Base-by-base conservation (phyloP, 129 eudicot genomes). In the Glebionis coronaria region DNA sequence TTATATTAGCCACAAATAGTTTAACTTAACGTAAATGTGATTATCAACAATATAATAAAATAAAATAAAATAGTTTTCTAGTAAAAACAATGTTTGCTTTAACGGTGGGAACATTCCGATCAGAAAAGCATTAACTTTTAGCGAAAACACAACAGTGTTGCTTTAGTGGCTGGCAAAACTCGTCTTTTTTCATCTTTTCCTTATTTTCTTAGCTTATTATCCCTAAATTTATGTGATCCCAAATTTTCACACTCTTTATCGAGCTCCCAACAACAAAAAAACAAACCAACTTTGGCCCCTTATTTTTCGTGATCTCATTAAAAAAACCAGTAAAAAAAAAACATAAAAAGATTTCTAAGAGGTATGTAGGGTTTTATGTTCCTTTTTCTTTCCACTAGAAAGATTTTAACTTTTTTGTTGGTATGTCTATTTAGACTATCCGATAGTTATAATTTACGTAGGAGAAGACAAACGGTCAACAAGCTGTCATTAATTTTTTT, bases 111-210 rank as follows among this genome's bases (percentile, higher is more conserved):
- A 81, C 88, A 82, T 82, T 74, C 74, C 73, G 82, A 74, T 69
- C 38, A 80, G 42, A 6, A 49, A 72, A 38, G 65, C 77, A 14
- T 74, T 81, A 85, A 79, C 79, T 47, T 83, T 82, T 83, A 70
- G 90, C 54, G 94, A 74, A 55, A 67, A 86, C 88, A 90, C 50
- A 62, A 90, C 50, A 62, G 75, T 86, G 90, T 90, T 76, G 79
- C 84, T 77, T 45, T 81, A 82, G 85, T 90, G 97, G 97, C 90
- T 79, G 80, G 84, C 96, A 83, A 81, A n/a, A 59, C 44, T 14
- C n/a, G 18, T 74, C 73, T 61, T 44, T 46, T 40, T 18, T 60
- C 40, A 47, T 62, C 16, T 35, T 19, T 44, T 49, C 12, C 51
- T 18, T 23, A 23, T 19, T n/a, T 60, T 65, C 42, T 73, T 52